phyloP scores from a whole-genome alignment of 1,139 yeast genomes.

The Suhomyces bolitotheri region DNA sequence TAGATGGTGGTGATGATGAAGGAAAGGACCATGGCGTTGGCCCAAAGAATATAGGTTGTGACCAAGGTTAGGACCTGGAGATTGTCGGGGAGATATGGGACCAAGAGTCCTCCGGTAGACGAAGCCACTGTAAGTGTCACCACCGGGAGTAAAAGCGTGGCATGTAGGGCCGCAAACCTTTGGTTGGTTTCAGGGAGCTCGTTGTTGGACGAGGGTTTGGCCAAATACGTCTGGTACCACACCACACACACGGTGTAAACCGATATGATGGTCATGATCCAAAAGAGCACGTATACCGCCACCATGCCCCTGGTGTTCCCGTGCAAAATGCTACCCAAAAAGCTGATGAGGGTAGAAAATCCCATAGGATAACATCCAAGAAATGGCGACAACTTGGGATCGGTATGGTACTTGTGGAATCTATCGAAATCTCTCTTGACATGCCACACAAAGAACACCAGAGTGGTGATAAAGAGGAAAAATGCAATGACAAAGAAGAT shows the following conservation, averaged over 20 bases:
- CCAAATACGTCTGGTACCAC: slow-evolving; percentile 43
- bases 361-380: slow-evolving; percentile 86
- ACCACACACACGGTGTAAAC: slow-evolving; percentile 60
- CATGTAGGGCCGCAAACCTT: slow-evolving; percentile 30
- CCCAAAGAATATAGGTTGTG: slow-evolving; percentile 61
- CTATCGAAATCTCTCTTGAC: slow-evolving; percentile 37
- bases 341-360: slow-evolving; percentile 60
- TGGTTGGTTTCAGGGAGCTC: slow-evolving; percentile 16
- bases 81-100: slow-evolving; percentile 40
- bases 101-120: slow-evolving; percentile 62
- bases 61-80: slow-evolving; percentile 54
- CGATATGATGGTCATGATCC: slow-evolving; percentile 58
- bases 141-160: slow-evolving; percentile 62
- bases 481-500: slow-evolving; percentile 57
- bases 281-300: slow-evolving; percentile 63
- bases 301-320: slow-evolving; percentile 34
- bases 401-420: slow-evolving; percentile 36
- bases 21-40: slow-evolving; percentile 65
- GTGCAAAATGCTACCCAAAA: slow-evolving; percentile 41
- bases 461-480: slow-evolving; percentile 44
- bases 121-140: slow-evolving; percentile 77
- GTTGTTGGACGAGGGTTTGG: slow-evolving; percentile 17
- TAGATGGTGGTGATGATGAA: slow-evolving; percentile 54
- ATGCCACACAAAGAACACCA: slow-evolving; percentile 39
- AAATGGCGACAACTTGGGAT: slow-evolving; percentile 55